Evolutionary conservation across 805 yeast genomes (phyloP).

Genomic region (Barnettozyma californica): DNA sequence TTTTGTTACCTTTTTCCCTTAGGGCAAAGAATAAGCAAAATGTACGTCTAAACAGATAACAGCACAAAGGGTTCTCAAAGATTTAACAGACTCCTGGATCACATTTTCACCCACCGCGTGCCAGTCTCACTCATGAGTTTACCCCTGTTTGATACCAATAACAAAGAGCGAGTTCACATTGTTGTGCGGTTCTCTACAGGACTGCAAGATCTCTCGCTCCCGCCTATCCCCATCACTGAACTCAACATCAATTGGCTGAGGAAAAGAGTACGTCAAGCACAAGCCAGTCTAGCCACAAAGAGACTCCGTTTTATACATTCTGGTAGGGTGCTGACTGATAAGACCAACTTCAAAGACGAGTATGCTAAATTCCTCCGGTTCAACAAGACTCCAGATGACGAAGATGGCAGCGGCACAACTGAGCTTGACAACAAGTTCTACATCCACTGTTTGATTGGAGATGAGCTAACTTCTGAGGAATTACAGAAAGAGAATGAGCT

Average conservation of each 20-base stretch:
- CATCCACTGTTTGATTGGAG: constrained; percentile 79
- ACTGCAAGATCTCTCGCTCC: constrained; percentile 36
- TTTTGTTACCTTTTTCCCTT: too few relatives aligned
- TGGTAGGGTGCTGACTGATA: constrained; percentile 59
- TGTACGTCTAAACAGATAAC: too few relatives aligned
- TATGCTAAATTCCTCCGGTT: constrained; percentile 29
- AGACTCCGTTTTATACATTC: constrained; percentile 62
- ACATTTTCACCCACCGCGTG: too few relatives aligned
- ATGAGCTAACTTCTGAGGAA: constrained; percentile 47
- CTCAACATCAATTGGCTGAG: constrained; percentile 37
- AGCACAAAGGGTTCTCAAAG: background rate
- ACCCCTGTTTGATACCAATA: background rate
- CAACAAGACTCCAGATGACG: constrained; percentile 6
- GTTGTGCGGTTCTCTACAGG: constrained; percentile 44
- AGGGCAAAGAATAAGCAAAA: background rate
- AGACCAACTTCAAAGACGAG: constrained; percentile 50
- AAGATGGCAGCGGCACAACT: background rate
- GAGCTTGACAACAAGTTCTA: constrained; percentile 35
- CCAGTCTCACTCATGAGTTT: too few relatives aligned
- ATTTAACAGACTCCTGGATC: too few relatives aligned
- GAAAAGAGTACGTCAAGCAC: constrained; percentile 34
- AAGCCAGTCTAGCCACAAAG: constrained; percentile 28
- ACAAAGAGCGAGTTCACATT: constrained; percentile 12
- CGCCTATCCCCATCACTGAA: constrained; percentile 27
- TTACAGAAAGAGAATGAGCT: constrained; percentile 53